Base-by-base conservation (phyloP, 345 rosid species). In the Dipteronia sinensis region DNA sequence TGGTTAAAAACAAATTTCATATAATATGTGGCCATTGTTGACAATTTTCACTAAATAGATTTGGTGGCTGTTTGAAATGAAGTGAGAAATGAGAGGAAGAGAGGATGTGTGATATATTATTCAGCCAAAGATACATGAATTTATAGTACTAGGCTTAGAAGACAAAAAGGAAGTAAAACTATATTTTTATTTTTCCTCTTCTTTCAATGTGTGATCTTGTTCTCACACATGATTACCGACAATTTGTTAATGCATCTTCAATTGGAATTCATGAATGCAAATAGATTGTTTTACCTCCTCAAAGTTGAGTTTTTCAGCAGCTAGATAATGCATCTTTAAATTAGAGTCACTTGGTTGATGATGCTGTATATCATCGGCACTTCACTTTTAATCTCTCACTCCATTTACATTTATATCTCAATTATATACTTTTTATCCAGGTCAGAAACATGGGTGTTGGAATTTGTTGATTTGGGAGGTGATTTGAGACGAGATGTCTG, bases 391-490 rank as follows among this genome's bases (percentile, higher is more conserved):
- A 59, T 55, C 63, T 66, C 10, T 31, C 29, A 34, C 44, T 29
- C 29, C 2, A 10, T 38, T 42, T 51, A 22, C 23, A 29, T 70
- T 75, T 11, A 61, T 61, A 22, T 64, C 25, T 72, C 49, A 74
- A 63, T 53, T 75, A 4, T 73, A 34, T 67, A 68, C 40, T 80
- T 47, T 47, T 70, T 66, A 61, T 83, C 81, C 86, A 95, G 98
- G 85, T 85, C 89, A 74, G 88, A 87, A 74, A 84, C 79, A 38
- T 96, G 98, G 98, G 89, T 91, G 75, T 83, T 96, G 77, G 99
- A 96, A 88, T 96, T 96, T 80, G 98, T 96, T 79, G 98, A 96
- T 82, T 85, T 96, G 82, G 99, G 99, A 75, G 93, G 97, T 76
- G 99, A 96, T 80, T 77, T 89, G 80, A 89, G 99, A 88, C 86